These are phyloP conservation scores for Picochlorum costavermella DNA, from an alignment of 139 green algal genomes.

Conservation along the genomic window DNA sequence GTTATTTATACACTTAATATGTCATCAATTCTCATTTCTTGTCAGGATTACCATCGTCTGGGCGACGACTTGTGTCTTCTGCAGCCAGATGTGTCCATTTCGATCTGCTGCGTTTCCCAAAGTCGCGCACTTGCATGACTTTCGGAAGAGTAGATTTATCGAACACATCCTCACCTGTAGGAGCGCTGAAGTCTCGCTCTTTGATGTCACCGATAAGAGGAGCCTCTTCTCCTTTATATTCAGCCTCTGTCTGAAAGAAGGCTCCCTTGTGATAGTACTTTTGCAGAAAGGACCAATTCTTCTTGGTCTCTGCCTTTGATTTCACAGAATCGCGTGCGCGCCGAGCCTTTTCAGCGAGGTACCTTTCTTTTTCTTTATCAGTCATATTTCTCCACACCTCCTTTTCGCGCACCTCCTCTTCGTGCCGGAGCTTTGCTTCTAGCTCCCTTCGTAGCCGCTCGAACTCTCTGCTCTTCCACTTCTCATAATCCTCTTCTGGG, in stretches of 20 bases:
- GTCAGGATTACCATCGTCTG: neutral
- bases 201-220: conserved; percentile 23
- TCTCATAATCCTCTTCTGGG: conserved; percentile 63
- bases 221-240: conserved; percentile 30
- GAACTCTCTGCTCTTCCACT: conserved; percentile 76
- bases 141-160: conserved; percentile 85
- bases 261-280: conserved; percentile 99
- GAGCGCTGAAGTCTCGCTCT: conserved; percentile 69
- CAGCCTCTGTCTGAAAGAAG: conserved; percentile 75
- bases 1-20: neutral
- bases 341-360: neutral
- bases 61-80: conserved; percentile 70
- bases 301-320: conserved; percentile 34
- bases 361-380: neutral
- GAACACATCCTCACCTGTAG: conserved; percentile 84
- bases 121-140: conserved; percentile 94
- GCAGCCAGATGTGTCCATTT: conserved; percentile 89
- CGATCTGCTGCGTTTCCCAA: conserved; percentile 78
- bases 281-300: conserved; percentile 84
- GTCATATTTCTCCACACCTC: neutral
- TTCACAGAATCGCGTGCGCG: neutral
- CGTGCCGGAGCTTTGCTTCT: neutral
- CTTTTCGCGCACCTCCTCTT: conserved; percentile 9
- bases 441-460: conserved; percentile 51
- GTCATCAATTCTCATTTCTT: too few species aligned